Evolutionary conservation across 148 eudicot species (phyloP).

Genomic region (Oxyria digyna): DNA sequence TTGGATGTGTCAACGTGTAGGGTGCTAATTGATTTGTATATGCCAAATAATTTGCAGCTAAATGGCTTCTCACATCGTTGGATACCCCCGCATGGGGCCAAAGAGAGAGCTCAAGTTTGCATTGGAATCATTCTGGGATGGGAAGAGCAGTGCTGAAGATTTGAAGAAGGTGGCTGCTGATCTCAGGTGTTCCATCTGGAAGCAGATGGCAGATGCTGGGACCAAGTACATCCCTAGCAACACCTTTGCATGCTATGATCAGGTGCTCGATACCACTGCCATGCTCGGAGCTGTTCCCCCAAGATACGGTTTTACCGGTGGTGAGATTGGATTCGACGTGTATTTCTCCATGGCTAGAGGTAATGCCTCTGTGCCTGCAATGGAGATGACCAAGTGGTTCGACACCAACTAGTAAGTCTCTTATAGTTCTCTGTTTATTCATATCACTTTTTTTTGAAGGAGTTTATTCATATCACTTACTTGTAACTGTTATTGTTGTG

Average conservation of each 20-base stretch:
- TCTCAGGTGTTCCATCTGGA: slow-evolving; percentile 76
- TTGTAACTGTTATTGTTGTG: neutral
- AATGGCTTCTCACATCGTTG: slow-evolving; percentile 92
- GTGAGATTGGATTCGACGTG: slow-evolving; percentile 69
- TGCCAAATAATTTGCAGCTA: slow-evolving; percentile 19
- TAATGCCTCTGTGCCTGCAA: slow-evolving; percentile 79
- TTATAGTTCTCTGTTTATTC: neutral
- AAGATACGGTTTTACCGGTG: slow-evolving; percentile 59
- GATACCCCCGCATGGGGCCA: slow-evolving; percentile 92
- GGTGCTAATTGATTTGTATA: slow-evolving; percentile 8
- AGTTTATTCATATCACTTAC: neutral
- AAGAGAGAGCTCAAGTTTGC: slow-evolving; percentile 94
- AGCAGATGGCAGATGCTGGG: slow-evolving; percentile 70
- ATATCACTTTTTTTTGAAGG: neutral
- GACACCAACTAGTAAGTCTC: slow-evolving; percentile 92
- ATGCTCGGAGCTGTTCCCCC: slow-evolving; percentile 83
- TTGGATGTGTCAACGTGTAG: neutral
- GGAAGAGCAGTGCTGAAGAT: slow-evolving; percentile 69
- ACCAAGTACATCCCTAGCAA: slow-evolving; percentile 85
- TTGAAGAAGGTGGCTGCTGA: slow-evolving; percentile 66
- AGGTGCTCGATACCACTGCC: slow-evolving; percentile 76
- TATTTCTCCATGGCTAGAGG: slow-evolving; percentile 94
- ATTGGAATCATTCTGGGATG: slow-evolving; percentile 82
- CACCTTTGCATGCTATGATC: slow-evolving; percentile 75
- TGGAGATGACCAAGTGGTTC: slow-evolving; percentile 98